These are phyloP conservation scores for Pterula multifida DNA, from an alignment of 1,284 basidiomycete genomes.

Conservation along the genomic window DNA sequence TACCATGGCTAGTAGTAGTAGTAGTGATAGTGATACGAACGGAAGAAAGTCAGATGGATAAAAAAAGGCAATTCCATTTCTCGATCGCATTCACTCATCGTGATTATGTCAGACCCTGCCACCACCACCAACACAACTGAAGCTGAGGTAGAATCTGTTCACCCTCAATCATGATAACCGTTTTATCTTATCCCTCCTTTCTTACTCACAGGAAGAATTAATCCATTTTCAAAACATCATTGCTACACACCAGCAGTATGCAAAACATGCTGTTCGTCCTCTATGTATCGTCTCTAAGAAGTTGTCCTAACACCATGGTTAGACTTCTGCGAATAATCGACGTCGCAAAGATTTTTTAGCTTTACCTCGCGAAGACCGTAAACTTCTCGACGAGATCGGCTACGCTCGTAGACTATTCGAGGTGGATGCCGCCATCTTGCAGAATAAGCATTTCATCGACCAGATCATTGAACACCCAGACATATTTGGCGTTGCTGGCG, in stretches of 20 bases:
- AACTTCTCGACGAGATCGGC: slow-evolving; percentile 44
- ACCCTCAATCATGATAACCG: no score
- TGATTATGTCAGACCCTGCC: background rate
- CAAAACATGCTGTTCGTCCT: slow-evolving; percentile 42
- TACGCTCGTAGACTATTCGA: slow-evolving; percentile 57
- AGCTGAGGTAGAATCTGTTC: background rate
- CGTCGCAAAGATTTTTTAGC: slow-evolving; percentile 61
- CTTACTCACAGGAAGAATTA: background rate
- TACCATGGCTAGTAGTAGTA: background rate
- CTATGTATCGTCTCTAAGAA: background rate
- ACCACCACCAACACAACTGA: background rate
- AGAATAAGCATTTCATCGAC: slow-evolving; percentile 57
- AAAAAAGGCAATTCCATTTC: background rate
- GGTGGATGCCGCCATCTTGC: slow-evolving; percentile 57
- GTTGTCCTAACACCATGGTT: background rate
- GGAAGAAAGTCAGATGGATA: background rate
- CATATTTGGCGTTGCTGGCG: slow-evolving; percentile 44
- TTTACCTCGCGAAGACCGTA: slow-evolving; percentile 48
- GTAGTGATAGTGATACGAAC: background rate
- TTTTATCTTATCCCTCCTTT: background rate
- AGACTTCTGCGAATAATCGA: slow-evolving; percentile 45
- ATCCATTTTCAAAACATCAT: slow-evolving; percentile 57
- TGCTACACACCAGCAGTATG: slow-evolving; percentile 54
- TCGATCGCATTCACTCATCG: background rate
- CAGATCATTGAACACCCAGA: slow-evolving; percentile 58